Percentiles rank a stretch among this genome's conserved stretches.
These are phyloP conservation scores for Pholiota microspora DNA, from an alignment of 768 basidiomycete species.

Conservation along the genomic window DNA sequence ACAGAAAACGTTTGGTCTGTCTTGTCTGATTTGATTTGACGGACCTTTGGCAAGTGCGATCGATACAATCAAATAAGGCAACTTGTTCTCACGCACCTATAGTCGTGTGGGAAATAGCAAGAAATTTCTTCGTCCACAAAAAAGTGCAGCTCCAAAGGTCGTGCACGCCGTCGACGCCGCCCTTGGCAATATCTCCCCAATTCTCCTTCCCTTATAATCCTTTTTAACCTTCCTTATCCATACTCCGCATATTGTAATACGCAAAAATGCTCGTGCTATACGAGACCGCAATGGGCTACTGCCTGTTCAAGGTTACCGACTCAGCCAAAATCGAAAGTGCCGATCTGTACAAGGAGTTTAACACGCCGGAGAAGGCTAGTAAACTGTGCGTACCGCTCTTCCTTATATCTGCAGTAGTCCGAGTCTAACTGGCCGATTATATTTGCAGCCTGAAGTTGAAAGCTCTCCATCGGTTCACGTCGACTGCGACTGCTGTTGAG, in stretches of 20 bases:
- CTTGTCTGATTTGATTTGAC: too few relatives aligned
- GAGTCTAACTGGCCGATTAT: constrained; percentile 10
- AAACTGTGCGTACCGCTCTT: constrained; percentile 78
- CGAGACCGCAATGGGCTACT: constrained; percentile 95
- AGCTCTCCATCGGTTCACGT: constrained; percentile 93
- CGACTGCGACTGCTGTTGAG: constrained; percentile 95
- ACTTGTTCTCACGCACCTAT: constrained; percentile 25
- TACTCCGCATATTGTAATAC: constrained; percentile 6
- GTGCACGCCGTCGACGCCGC: constrained; percentile 20
- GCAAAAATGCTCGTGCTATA: constrained; percentile 89
- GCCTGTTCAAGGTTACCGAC: constrained; percentile 94
- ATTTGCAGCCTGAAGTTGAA: constrained; percentile 83
- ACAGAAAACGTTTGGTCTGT: too few relatives aligned
- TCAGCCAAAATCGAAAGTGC: constrained; percentile 83
- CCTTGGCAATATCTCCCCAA: constrained; percentile 11
- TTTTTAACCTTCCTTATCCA: constrained; percentile 1
- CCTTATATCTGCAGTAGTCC: background rate
- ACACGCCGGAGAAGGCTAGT: constrained; percentile 88
- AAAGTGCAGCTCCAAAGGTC: constrained; percentile 19
- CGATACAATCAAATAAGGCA: background rate
- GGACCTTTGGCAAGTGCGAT: background rate
- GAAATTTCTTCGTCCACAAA: constrained; percentile 29
- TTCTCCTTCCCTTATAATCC: constrained; percentile 5
- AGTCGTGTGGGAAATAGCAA: constrained; percentile 25
- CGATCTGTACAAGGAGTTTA: constrained; percentile 90